Conservation (phyloP, 2,329 filamentous ascomycete species). For the Trichoderma guizhouense region DNA sequence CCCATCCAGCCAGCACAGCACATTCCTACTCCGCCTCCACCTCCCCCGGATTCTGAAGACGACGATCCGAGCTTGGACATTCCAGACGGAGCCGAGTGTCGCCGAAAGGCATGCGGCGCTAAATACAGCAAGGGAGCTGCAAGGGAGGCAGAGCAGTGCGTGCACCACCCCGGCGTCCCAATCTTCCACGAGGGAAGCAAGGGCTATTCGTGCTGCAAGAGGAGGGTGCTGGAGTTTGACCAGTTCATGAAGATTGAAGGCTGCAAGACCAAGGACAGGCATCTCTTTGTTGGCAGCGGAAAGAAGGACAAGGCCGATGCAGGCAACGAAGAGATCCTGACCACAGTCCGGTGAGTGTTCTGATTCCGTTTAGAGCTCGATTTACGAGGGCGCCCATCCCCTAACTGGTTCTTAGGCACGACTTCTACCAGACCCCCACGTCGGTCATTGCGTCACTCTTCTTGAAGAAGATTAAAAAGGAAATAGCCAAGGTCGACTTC, state of each 20-base stretch:
- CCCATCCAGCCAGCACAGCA: constrained; percentile 44
- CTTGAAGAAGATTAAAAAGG: constrained; percentile 93
- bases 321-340: constrained; percentile 68
- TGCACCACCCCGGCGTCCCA: constrained; percentile 83
- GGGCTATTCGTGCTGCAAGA: constrained; percentile 95
- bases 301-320: constrained; percentile 53
- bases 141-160: constrained; percentile 71
- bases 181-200: constrained; percentile 99
- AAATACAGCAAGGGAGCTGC: constrained; percentile 59
- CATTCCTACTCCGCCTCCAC: constrained; percentile 52
- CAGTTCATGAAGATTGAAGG: constrained; percentile 96
- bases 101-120: constrained; percentile 69
- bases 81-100: constrained; percentile 70
- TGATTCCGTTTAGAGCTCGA: neutral
- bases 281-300: constrained; percentile 80
- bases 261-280: constrained; percentile 75
- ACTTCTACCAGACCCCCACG: constrained; percentile 90
- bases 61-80: constrained; percentile 76
- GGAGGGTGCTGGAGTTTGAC: constrained; percentile 92
- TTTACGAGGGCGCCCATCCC: neutral
- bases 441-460: constrained; percentile 89
- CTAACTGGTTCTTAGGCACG: constrained; percentile 45
- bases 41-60: constrained; percentile 75
- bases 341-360: constrained; percentile 63
- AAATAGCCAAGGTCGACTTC: constrained; percentile 70